Base-by-base conservation (phyloP, 306 rosid genomes). In the Rosa rugosa region DNA sequence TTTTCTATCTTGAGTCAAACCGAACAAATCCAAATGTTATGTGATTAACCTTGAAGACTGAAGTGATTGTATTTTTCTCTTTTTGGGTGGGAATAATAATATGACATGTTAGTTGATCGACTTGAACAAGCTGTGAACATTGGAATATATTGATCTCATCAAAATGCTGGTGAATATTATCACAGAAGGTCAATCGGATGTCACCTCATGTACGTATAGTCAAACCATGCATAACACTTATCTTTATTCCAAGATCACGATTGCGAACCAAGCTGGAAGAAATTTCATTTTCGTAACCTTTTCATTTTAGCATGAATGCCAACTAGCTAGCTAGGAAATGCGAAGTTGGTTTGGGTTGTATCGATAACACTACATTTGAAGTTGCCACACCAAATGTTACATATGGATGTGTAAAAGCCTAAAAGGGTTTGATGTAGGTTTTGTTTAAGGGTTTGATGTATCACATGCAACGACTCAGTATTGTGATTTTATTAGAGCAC, bases 61-160 rank as follows among this genome's bases (percentile, higher is more conserved):
- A 25, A 54, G 42, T 57, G 49, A 16, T 17, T 25, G 25, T 4
- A 11, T 11, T 76, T 4, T 3, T 64, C 71, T 54, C 11, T 20
- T 54, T 54, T 54, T 20, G 62, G 62, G 69, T 62, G 45, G 70
- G 44, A 36, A 36, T 38, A 12, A 57, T 20, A n/a, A 17, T 17
- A 66, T 17, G 46, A 36, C 10, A 13, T 63, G 41, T 14, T 62
- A 41, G 68, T 60, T 27, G 67, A 60, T 62, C 68, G 40, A 62
- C 40, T 62, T 34, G 69, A 64, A 64, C 69, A 64, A 64, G 22
- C 45, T 16, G 36, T 44, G 73, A 45, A 38, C 41, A 45, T 50
- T 50, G 62, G 85, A 80, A 85, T 82, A 56, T 36, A 17, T 36
- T 65, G 23, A 36, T 65, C 23, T 65, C 70, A 36, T 8, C 45